phyloP scores from a whole-genome alignment of 2,329 filamentous ascomycete genomes.

The Colletotrichum sp. region DNA sequence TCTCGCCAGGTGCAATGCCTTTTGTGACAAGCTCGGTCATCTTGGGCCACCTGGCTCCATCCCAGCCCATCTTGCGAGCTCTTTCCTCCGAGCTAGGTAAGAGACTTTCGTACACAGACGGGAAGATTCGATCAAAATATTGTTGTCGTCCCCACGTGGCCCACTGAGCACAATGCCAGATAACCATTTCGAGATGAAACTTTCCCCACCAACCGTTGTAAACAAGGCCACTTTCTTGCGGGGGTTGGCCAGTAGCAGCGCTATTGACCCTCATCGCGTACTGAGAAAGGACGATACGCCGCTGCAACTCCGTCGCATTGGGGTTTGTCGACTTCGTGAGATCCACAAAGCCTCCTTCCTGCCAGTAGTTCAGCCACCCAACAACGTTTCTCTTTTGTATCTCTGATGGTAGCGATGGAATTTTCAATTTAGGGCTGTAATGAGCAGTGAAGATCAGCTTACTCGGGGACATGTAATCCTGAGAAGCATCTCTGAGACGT shows the following conservation, averaged over 20 bases:
- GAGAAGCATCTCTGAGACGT: no score
- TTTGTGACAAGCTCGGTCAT: slow-evolving; percentile 30
- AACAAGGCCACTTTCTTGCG: slow-evolving; percentile 5
- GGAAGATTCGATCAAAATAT: slow-evolving; percentile 39
- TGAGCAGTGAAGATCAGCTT: slow-evolving; percentile 36
- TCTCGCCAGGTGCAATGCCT: slow-evolving; percentile 50
- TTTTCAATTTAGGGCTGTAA: slow-evolving; percentile 31
- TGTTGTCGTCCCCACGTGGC: slow-evolving; percentile 40
- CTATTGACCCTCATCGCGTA: slow-evolving; percentile 48
- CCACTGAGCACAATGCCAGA: slow-evolving; percentile 47
- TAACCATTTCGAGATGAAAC: slow-evolving; percentile 47
- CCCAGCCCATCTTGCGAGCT: slow-evolving; percentile 44
- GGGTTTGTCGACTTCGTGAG: slow-evolving; percentile 38
- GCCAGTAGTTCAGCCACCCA: slow-evolving; percentile 41
- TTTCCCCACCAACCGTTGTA: slow-evolving; percentile 43
- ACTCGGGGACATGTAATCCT: neutral
- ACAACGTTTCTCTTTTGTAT: slow-evolving; percentile 28
- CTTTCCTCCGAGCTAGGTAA: slow-evolving; percentile 40
- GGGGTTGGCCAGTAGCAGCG: slow-evolving; percentile 31
- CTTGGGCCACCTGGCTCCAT: slow-evolving; percentile 47
- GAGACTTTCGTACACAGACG: slow-evolving; percentile 52
- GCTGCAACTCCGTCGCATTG: slow-evolving; percentile 44
- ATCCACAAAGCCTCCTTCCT: slow-evolving; percentile 44
- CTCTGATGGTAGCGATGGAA: slow-evolving; percentile 26
- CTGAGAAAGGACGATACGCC: slow-evolving; percentile 37